Conservation (phyloP, 441 rosid genomes). For the Arabidopsis lyrata region DNA sequence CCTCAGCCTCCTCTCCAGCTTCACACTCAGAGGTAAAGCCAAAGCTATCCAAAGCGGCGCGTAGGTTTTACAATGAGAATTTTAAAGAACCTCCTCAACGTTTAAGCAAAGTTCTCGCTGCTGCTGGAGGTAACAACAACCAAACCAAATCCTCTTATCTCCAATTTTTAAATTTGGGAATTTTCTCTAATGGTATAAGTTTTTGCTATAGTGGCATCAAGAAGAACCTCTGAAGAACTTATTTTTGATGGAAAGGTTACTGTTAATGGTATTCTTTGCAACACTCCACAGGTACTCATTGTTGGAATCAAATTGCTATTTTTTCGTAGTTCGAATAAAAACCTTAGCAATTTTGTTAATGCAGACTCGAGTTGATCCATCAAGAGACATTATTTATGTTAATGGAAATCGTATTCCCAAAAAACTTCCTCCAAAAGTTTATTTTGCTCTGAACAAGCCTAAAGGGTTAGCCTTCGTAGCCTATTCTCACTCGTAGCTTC, state of each 20-base stretch:
- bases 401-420: constrained; percentile 90
- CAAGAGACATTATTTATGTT: constrained; percentile 78
- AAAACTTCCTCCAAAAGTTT: constrained; percentile 87
- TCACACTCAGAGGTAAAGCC: constrained; percentile 36
- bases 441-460: constrained; percentile 90
- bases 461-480: constrained; percentile 73
- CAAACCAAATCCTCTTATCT: not conserved
- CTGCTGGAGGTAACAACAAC: constrained; percentile 77
- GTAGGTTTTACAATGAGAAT: constrained; percentile 83
- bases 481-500: constrained; percentile 3
- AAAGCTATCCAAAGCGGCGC: constrained; percentile 80
- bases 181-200: not conserved
- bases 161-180: not conserved
- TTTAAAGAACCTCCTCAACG: constrained; percentile 77
- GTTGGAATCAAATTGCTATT: not conserved
- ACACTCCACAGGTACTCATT: constrained; percentile 69
- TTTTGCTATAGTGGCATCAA: constrained; percentile 68
- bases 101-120: constrained; percentile 88
- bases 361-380: constrained; percentile 91
- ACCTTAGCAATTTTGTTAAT: constrained; percentile 23
- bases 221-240: constrained; percentile 84
- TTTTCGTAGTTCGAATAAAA: too few species aligned
- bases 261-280: constrained; percentile 79
- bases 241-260: constrained; percentile 87
- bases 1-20: constrained; percentile 6